Evolutionary conservation across 805 yeast genomes (phyloP).

Genomic region (Yamadazyma philogaea): DNA sequence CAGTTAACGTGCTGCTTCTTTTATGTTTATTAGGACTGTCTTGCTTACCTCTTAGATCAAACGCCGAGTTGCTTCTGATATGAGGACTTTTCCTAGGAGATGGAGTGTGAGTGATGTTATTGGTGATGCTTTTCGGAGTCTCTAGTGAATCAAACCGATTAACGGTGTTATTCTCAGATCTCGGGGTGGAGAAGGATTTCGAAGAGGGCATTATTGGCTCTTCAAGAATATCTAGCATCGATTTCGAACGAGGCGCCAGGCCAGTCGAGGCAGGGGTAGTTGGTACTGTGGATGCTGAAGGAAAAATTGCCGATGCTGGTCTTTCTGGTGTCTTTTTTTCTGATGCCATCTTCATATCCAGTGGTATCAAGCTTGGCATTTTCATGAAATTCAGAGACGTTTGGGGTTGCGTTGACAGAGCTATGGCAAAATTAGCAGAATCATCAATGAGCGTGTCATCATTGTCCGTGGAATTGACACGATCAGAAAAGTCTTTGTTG

Average conservation of each 20-base stretch:
- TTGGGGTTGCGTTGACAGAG: background rate
- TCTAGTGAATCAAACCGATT: background rate
- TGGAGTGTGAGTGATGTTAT: constrained; percentile 10
- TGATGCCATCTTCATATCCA: constrained; percentile 7
- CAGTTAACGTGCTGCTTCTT: constrained; percentile 22
- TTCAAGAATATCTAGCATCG: constrained; percentile 9
- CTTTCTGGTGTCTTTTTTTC: background rate
- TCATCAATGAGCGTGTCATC: constrained; percentile 27
- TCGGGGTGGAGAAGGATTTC: constrained; percentile 6
- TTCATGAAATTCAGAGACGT: constrained; percentile 11
- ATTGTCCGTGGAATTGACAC: constrained; percentile 15
- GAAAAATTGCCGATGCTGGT: background rate
- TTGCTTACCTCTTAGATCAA: constrained; percentile 12
- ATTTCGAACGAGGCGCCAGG: background rate
- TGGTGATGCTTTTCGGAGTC: constrained; percentile 4
- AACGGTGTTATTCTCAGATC: background rate
- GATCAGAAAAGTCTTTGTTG: constrained; percentile 1
- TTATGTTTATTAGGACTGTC: constrained; percentile 16
- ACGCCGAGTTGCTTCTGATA: constrained; percentile 21
- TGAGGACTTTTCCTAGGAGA: constrained; percentile 21
- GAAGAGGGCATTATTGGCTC: background rate
- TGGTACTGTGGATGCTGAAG: too few relatives aligned
- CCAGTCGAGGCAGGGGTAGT: background rate
- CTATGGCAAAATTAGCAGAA: background rate
- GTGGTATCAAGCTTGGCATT: constrained; percentile 16